Conservation (phyloP, 1,284 basidiomycete genomes). For the Microbotryum violaceum region DNA sequence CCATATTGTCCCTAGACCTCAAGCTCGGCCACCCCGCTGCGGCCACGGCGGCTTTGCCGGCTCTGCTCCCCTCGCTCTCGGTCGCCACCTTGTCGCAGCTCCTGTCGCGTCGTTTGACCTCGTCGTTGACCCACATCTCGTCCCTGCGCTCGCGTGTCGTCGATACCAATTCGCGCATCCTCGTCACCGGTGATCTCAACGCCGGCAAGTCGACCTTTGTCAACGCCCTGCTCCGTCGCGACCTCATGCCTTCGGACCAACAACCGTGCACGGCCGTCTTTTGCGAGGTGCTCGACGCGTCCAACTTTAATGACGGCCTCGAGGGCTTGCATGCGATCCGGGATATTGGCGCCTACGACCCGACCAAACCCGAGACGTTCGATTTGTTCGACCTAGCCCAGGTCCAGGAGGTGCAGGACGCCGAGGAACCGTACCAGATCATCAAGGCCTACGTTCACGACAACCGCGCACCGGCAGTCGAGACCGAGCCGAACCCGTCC, state of each 20-base stretch:
- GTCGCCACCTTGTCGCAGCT: conserved; percentile 93
- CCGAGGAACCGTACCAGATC: conserved; percentile 48
- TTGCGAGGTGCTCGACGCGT: conserved; percentile 91
- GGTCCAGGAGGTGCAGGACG: conserved; percentile 64
- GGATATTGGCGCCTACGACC: conserved; percentile 60
- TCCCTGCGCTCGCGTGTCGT: conserved; percentile 78
- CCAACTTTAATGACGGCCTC: conserved; percentile 61
- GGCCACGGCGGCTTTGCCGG: conserved; percentile 59
- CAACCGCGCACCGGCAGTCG: conserved; percentile 50
- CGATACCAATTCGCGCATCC: conserved; percentile 89
- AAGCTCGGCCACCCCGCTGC: conserved; percentile 61
- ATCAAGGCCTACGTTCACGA: conserved; percentile 80
- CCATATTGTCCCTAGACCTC: conserved; percentile 78
- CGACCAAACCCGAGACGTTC: conserved; percentile 67
- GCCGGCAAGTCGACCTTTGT: conserved; percentile 98
- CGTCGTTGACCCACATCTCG: conserved; percentile 70
- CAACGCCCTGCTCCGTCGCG: conserved; percentile 80
- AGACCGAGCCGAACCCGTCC: conserved; percentile 51
- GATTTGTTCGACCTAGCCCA: conserved; percentile 59
- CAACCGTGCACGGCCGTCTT: conserved; percentile 97
- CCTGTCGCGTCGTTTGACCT: conserved; percentile 74
- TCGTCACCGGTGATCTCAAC: conserved; percentile 98
- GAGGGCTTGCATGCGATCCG: conserved; percentile 66
- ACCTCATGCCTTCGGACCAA: conserved; percentile 94
- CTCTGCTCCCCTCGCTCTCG: conserved; percentile 77